Base-by-base conservation (phyloP, 75 land plant species). In the Isoetes taiwanensis region DNA sequence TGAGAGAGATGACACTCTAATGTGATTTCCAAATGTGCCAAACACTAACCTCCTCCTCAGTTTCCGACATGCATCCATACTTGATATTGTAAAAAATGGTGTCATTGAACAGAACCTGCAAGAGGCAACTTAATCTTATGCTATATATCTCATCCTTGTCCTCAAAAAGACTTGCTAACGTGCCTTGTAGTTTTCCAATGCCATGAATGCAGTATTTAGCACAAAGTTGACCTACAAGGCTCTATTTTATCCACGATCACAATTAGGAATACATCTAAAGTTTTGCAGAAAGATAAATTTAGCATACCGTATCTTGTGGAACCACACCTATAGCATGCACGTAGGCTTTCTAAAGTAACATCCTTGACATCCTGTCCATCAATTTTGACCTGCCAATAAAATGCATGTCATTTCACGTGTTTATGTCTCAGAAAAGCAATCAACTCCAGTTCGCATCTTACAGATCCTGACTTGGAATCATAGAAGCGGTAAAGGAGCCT, bases 291-390 rank as follows among this genome's bases (percentile, higher is more conserved):
- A 37, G 9, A 54, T 21, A 42, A 66, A 74, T 76, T 68, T 64
- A n/a, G n/a, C n/a, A n/a, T n/a, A 93, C 98, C 17, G 95, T 83
- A 69, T 93, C 98, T 53, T 93, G 98, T 25, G 98, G 98, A 23
- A 93, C 98, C 68, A 93, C 85, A 62, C 82, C 98, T 67, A 87
- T 75, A 23, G 78, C n/a, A 80, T 21, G 64, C 64, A 27, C 98
- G 63, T 4, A 93, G 73, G 63, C 98, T 93, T 2, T 84, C 65
- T 2, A 87, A 64, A 12, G 89, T 83, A 12, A 93, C 85, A 28
- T 73, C 75, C 30, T 63, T 53, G 50, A 93, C 80, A 57, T 87
- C 85, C 61, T 93, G 95, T 34, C 79, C 98, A 74, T 86, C 98
- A 28, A 93, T 77, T 38, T 58, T 72, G 33, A 93, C 73, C 98